These are phyloP conservation scores for Wickerhamomyces pijperi DNA, from an alignment of 805 yeast genomes.

Conservation along the genomic window DNA sequence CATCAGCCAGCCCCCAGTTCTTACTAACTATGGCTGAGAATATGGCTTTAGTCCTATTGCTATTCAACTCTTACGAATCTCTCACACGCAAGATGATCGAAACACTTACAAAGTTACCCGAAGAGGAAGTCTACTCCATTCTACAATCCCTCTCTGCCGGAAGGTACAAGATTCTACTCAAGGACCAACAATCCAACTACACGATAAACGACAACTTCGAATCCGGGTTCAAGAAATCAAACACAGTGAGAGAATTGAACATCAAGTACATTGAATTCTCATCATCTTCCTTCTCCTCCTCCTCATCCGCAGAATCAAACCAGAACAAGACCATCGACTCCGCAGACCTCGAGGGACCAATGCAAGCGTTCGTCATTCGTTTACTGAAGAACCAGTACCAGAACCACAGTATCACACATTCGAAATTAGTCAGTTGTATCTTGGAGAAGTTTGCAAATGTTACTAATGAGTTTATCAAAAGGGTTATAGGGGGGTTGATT, in stretches of 20 bases:
- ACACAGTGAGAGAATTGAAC: no score
- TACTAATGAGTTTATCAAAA: background rate
- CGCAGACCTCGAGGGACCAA: background rate
- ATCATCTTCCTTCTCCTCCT: background rate
- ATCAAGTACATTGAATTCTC: no score
- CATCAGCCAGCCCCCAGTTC: background rate
- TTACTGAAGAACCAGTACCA: no score
- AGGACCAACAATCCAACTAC: no score
- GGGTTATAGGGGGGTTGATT: background rate
- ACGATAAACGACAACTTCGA: no score
- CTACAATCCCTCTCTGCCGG: no score
- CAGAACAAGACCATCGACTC: no score
- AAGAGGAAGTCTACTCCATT: background rate
- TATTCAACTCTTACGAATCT: background rate
- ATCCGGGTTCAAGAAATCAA: no score
- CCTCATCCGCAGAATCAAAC: no score
- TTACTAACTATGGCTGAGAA: background rate
- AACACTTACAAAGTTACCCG: background rate
- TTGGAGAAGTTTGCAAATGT: background rate
- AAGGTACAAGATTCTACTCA: no score
- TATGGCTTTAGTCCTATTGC: background rate
- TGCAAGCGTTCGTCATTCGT: background rate
- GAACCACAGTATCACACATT: background rate
- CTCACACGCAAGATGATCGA: background rate
- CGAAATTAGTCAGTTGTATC: background rate